Base-by-base conservation (phyloP, 1,139 yeast species). In the Candida sp. region DNA sequence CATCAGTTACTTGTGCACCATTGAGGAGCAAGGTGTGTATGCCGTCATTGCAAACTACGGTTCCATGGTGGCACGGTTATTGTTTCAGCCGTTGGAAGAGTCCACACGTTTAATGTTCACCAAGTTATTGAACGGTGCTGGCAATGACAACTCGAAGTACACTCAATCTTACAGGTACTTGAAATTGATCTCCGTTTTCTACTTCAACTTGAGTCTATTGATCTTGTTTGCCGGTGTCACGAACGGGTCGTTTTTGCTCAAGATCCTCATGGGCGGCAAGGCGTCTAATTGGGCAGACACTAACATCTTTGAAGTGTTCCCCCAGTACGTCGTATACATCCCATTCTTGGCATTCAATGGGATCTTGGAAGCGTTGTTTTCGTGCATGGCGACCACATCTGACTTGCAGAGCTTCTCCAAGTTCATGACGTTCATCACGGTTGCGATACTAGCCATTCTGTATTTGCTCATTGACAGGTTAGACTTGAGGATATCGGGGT, bases 291-390 rank as follows among this genome's bases (percentile, higher is more conserved):
- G 96, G 91, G 69, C 78, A 4, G 65, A 75, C 22, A 78, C 88
- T 11, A 73, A 69, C 33, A 79, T 69, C 63, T 86, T 63, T 66
- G 73, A 72, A 5, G 80, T 88, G 2, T 87, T 94, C 53, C 88
- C 92, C 28, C 73, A 81, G 3, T 94, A 92, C 62, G 81, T 93
- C 43, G 66, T 83, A 46, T 92, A 92, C 63, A 73, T 96, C 27
- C 97, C 98, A 5, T 81, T 93, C 51, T 67, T 94, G 59, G 96
- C 98, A 1, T 77, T 91, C 60, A 96, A 94, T 66, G 99, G 99
- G 23, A 82, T 91, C 3, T 72, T 90, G 26, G 99, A 94, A 65
- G 97, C 97, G 0, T 83, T 92, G 51, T 88, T 90, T 62, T 90
- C 87, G 65, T 85, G 97, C 32, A 83, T 88, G 3, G 93, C 96